Conservation (phyloP, 2,329 filamentous ascomycete genomes). For the Talaromyces sp. region DNA sequence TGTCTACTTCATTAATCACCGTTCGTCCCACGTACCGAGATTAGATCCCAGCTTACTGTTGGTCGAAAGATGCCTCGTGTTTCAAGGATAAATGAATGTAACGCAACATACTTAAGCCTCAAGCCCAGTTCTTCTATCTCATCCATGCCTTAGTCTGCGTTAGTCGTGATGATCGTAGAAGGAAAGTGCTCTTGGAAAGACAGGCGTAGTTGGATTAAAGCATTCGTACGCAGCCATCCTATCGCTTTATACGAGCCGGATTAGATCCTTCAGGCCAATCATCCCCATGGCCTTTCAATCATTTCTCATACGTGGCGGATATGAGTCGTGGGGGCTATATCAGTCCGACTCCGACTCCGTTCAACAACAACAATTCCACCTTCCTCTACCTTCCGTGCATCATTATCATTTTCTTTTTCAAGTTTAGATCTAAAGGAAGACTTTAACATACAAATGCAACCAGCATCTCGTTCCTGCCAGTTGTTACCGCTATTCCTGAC, state of each 20-base stretch:
- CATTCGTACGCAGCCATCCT: background rate
- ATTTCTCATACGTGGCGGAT: background rate
- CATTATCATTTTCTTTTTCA: background rate
- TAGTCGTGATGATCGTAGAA: background rate
- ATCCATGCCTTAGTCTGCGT: background rate
- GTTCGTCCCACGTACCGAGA: background rate
- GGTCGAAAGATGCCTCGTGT: background rate
- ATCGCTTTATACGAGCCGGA: background rate
- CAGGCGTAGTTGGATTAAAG: background rate
- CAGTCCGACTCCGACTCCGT: background rate
- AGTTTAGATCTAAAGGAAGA: background rate
- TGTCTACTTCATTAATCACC: background rate
- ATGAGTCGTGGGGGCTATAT: background rate
- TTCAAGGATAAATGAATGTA: background rate
- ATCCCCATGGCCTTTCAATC: background rate
- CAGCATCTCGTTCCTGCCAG: background rate
- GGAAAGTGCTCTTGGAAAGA: background rate
- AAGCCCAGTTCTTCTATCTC: background rate
- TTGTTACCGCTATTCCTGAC: background rate
- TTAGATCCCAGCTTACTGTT: background rate
- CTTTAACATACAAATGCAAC: background rate
- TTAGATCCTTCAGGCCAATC: background rate
- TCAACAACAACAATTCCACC: background rate
- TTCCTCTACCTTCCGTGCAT: background rate
- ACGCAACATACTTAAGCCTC: background rate